Evolutionary conservation across 2,329 filamentous ascomycete genomes (phyloP), one percentile per base, ranked within the genome.

Genomic region (Alternaria sp.): DNA sequence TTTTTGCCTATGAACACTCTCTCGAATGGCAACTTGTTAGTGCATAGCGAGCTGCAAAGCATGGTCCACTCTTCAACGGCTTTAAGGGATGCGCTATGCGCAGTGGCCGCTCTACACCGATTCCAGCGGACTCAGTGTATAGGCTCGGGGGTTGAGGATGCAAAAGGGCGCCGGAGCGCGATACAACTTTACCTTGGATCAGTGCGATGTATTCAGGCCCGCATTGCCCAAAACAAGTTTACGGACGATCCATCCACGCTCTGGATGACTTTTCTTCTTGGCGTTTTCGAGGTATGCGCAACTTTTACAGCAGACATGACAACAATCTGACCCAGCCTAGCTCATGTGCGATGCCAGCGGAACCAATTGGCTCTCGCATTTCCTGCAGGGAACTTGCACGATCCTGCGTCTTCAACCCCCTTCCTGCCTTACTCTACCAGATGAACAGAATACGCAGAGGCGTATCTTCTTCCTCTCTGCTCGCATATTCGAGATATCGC

Each of bases 341-440:
- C 51, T 72, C 26, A 73, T 71, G 70, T 69, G 65, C 13, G 70
- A 73, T 36, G 61, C 58, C 3, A 68, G 66, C 11, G 71, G 71
- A 23, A 58, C 45, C 3, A 69, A 69, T 23, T 73, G 71, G 71
- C 62, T 72, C 0, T 64, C 66, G 4, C 71, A 72, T 31, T 73
- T 73, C 39, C 40, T 72, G 11, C 65, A 71, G 31, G 70, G 71
- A 14, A 72, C 71, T 42, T 71, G 65, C 41, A 60, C 66, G 13
- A 66, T 73, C 24, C 57, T 73, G 4, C 64, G 65, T 11, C 50
- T 72, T 23, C 69, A 69, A 40, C 45, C 57, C 3, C 70, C 68
- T 3, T 42, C 33, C 4, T 52, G 52, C 23, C 51, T 73, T 8
- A 34, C 31, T 11, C 44, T 14, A 26, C 9, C 40, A 29, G 59